phyloP scores from a whole-genome alignment of 768 basidiomycete species.

The Hebeloma cylindrosporum region DNA sequence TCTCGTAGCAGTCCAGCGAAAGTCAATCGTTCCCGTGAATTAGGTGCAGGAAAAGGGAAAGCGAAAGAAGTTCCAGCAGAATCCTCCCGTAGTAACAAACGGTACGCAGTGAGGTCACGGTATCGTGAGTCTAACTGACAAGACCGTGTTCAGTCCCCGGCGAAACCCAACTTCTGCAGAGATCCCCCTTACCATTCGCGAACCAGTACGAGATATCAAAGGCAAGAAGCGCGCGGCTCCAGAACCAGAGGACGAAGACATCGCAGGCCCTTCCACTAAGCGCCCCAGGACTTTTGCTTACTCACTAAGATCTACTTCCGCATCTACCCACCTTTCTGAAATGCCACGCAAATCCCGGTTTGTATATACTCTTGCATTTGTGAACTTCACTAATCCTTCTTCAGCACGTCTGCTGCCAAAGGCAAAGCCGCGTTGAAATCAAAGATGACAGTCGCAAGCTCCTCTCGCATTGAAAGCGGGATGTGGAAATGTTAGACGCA shows the following conservation, averaged over 20 bases:
- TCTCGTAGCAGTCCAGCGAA: slow-evolving; percentile 44
- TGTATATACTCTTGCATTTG: slow-evolving; percentile 17
- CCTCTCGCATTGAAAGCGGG: slow-evolving; percentile 66
- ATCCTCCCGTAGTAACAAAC: slow-evolving; percentile 52
- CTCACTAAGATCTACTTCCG: slow-evolving; percentile 63
- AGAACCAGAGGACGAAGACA: slow-evolving; percentile 72
- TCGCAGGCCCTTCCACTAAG: slow-evolving; percentile 55
- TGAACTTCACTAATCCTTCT: slow-evolving; percentile 14
- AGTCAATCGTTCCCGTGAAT: slow-evolving; percentile 57
- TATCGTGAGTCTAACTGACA: slow-evolving; percentile 20
- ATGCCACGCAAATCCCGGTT: slow-evolving; percentile 82
- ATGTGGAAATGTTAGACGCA: slow-evolving; percentile 75
- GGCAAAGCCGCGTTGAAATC: slow-evolving; percentile 60
- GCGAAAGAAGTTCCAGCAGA: slow-evolving; percentile 60
- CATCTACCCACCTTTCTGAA: slow-evolving; percentile 41
- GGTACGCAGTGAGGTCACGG: slow-evolving; percentile 46
- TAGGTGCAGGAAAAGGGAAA: slow-evolving; percentile 56
- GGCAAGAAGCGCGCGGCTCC: slow-evolving; percentile 92
- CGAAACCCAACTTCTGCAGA: slow-evolving; percentile 47
- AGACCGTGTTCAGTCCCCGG: slow-evolving; percentile 52
- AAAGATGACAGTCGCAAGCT: slow-evolving; percentile 59
- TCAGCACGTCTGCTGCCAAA: slow-evolving; percentile 52
- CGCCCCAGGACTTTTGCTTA: slow-evolving; percentile 63
- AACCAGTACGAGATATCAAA: slow-evolving; percentile 72
- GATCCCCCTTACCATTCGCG: slow-evolving; percentile 66